Percentiles rank a stretch among this genome's conserved stretches.
These are phyloP conservation scores for Yamadazyma membranifaciens DNA, from an alignment of 1,139 yeast genomes.

Conservation along the genomic window DNA sequence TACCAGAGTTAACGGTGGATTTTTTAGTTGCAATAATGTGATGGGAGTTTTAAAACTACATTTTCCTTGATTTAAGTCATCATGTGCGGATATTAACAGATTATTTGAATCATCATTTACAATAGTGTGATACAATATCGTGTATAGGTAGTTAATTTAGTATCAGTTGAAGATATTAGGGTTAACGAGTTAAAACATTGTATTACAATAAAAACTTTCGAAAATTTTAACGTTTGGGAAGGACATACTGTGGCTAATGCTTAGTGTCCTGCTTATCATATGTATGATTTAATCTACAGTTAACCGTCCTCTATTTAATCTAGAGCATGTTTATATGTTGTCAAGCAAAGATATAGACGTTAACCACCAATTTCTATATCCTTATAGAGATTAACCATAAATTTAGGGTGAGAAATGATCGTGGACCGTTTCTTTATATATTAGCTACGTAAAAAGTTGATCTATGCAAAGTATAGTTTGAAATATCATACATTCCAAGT, in stretches of 20 bases:
- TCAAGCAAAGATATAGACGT: too few species aligned
- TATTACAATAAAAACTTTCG: background rate
- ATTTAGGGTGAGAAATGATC: background rate
- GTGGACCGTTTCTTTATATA: constrained; percentile 1
- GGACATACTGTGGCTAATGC: too few species aligned
- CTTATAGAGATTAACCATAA: background rate
- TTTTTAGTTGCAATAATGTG: too few species aligned
- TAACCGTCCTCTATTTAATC: background rate
- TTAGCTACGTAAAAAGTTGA: constrained; percentile 4
- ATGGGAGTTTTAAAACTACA: background rate
- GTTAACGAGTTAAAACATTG: background rate
- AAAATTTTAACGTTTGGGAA: too few species aligned
- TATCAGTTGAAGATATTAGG: background rate
- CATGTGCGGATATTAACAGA: background rate
- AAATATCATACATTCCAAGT: constrained; percentile 3
- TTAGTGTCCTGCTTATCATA: too few species aligned
- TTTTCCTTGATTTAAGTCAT: background rate
- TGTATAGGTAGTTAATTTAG: constrained; percentile 1
- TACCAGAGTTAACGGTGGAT: too few species aligned
- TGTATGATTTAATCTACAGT: background rate
- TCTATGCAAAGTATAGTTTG: constrained; percentile 5
- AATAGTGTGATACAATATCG: background rate
- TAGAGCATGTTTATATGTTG: too few species aligned
- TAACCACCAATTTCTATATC: background rate
- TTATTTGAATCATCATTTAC: background rate